A percentile compares a stretch with the other conserved stretches of the same genome.
Evolutionary conservation across 768 basidiomycete species (phyloP).

Genomic region (Trametes gibbosa): DNA sequence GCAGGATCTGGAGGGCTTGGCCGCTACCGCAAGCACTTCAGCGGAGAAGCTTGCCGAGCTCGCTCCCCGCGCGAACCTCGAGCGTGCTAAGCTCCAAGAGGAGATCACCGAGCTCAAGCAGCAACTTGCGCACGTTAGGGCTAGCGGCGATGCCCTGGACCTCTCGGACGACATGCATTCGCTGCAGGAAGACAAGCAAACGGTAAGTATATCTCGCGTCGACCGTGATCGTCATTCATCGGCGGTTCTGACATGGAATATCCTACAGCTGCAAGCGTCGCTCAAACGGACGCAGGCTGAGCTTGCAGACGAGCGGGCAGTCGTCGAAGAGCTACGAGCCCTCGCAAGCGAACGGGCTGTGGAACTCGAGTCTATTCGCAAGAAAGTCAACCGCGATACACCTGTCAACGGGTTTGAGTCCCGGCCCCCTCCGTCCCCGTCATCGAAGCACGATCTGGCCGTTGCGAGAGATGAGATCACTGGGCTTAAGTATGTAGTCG

Average conservation of each 20-base stretch:
- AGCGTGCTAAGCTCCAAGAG: conserved; percentile 49
- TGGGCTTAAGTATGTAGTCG: conserved; percentile 68
- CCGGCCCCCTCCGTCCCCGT: conserved; percentile 27
- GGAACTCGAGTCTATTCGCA: conserved; percentile 57
- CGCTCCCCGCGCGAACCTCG: conserved; percentile 46
- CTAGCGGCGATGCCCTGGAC: conserved; percentile 20
- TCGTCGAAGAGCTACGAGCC: conserved; percentile 31
- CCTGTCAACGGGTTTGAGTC: conserved; percentile 42
- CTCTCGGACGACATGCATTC: conserved; percentile 12
- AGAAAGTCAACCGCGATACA: conserved; percentile 59
- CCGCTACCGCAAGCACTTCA: conserved; percentile 24
- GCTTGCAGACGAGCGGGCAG: conserved; percentile 31
- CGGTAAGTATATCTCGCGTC: conserved; percentile 7
- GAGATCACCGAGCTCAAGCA: conserved; percentile 56
- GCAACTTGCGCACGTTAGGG: conserved; percentile 39
- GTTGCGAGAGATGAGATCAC: conserved; percentile 63
- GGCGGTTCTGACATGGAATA: background rate
- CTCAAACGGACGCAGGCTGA: conserved; percentile 31
- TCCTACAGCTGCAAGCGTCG: conserved; percentile 16
- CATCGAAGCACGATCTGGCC: conserved; percentile 52
- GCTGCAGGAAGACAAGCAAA: conserved; percentile 16
- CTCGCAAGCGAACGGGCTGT: conserved; percentile 38
- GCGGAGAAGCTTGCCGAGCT: conserved; percentile 45
- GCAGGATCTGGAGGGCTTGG: conserved; percentile 67
- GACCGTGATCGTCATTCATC: too few species aligned